phyloP scores from a whole-genome alignment of 306 rosid genomes.

The Fragaria vesca region DNA sequence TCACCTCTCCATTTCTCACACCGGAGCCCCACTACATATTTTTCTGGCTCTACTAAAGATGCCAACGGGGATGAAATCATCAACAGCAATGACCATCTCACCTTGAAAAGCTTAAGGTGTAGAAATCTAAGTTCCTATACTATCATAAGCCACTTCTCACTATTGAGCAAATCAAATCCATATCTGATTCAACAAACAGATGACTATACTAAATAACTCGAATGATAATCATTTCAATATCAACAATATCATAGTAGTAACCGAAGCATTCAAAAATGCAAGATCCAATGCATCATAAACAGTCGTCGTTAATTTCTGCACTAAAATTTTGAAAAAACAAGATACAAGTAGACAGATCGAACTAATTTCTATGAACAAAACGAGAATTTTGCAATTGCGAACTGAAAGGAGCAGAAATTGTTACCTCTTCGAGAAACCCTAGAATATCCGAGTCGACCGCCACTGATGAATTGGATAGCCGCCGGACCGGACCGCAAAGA shows the following conservation, averaged over 20 bases:
- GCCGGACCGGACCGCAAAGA: not conserved
- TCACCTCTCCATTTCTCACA: no score
- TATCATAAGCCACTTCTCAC: not conserved
- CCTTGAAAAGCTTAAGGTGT: not conserved
- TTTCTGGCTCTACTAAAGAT: no score
- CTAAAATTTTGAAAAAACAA: no score
- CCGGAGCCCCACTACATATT: no score
- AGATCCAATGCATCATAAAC: not conserved
- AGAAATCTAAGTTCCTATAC: not conserved
- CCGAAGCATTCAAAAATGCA: no score
- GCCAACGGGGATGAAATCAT: no score
- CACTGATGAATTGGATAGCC: not conserved
- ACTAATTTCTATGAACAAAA: not conserved
- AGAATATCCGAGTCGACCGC: not conserved
- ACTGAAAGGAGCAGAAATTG: not conserved
- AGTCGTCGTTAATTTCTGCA: no score
- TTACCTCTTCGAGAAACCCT: not conserved
- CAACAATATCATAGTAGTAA: no score
- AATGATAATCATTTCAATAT: no score
- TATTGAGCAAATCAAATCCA: not conserved
- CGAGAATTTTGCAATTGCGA: not conserved
- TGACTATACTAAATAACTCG: not conserved
- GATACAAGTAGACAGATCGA: not conserved
- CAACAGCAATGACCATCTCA: not conserved
- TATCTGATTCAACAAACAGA: not conserved